Evolutionary conservation across 1,284 basidiomycete species (phyloP), one percentile per base, ranked within the genome.

Genomic region (Ceratobasidium sp.): DNA sequence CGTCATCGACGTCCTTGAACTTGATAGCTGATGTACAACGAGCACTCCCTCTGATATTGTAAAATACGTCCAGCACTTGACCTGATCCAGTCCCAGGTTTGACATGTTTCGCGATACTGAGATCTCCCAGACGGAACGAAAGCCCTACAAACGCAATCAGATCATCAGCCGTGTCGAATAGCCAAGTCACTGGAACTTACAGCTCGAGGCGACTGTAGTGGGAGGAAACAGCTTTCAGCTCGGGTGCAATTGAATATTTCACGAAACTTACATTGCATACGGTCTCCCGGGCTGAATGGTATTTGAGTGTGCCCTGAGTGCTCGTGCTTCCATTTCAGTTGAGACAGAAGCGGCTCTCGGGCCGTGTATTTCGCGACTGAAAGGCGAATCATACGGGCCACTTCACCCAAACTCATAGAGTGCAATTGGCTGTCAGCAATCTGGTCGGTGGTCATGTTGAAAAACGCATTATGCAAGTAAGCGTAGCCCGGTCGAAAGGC

Each of bases 311-410:
- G 58, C 28, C 71, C 71, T 1, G 71, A 56, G 39, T 64, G 71
- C 20, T 75, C 60, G n/a, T 49, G 18, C 28, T 75, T 75, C 71
- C 71, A 75, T 28, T 64, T 75, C 33, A 75, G 15, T 39, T 75
- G 71, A 18, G 58, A 61, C 23, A 75, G 55, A 10, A 75, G 46
- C 53, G 42, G 60, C 20, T 46, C 60, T n/a, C 12, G 60, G 28
- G 71, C 44, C 40, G 71, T 75, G 18, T 64, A 58, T 46, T 51
- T 64, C 28, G 23, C 28, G 5, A 75, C 71, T 2, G 71, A 75
- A 33, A 51, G 42, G 23, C 71, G 42, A 53, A 75, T 75, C 71
- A 75, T 39, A 15, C 49, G 26, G 5, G 71, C 71, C 6, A 75
- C 12, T 39, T 75, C 71, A 12, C 58, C 71, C 23, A 75, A 28